Evolutionary conservation across 2,329 filamentous ascomycete species (phyloP).

Genomic region (Epichloe festucae): DNA sequence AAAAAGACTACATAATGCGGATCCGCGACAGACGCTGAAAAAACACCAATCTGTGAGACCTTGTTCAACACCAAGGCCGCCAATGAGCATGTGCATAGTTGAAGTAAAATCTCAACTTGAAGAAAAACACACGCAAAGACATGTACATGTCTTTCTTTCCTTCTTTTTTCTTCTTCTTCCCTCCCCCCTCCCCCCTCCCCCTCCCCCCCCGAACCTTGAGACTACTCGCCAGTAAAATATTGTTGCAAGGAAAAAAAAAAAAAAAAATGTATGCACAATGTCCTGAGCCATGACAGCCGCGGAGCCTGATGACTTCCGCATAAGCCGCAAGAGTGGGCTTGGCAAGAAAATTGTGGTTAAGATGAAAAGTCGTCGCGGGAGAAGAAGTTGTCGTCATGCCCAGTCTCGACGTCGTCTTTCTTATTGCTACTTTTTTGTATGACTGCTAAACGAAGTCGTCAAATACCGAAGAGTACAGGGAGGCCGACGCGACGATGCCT

Average conservation of each 20-base stretch:
- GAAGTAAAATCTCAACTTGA: too few relatives aligned
- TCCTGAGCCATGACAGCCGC: too few relatives aligned
- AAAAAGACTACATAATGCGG: not conserved
- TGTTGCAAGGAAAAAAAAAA: not conserved
- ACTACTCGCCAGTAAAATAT: not conserved
- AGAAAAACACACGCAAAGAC: too few relatives aligned
- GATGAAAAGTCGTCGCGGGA: not conserved
- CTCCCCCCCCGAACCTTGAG: not conserved
- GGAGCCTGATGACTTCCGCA: too few relatives aligned
- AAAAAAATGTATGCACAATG: not conserved
- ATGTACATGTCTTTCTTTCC: too few relatives aligned
- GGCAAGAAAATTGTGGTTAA: not conserved
- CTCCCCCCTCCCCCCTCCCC: rapidly evolving
- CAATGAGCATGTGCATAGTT: not conserved
- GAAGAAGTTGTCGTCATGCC: not conserved
- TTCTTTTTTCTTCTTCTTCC: not conserved
- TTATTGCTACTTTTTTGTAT: not conserved
- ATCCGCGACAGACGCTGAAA: not conserved
- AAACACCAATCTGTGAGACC: not conserved
- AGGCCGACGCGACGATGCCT: not conserved
- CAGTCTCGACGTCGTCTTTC: not conserved
- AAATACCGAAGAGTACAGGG: not conserved
- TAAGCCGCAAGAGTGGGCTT: too few relatives aligned
- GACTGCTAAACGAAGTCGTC: not conserved
- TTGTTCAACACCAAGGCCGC: not conserved